These are phyloP conservation scores for Penicillium turbatum DNA, from an alignment of 495 filamentous ascomycete genomes.

Conservation along the genomic window DNA sequence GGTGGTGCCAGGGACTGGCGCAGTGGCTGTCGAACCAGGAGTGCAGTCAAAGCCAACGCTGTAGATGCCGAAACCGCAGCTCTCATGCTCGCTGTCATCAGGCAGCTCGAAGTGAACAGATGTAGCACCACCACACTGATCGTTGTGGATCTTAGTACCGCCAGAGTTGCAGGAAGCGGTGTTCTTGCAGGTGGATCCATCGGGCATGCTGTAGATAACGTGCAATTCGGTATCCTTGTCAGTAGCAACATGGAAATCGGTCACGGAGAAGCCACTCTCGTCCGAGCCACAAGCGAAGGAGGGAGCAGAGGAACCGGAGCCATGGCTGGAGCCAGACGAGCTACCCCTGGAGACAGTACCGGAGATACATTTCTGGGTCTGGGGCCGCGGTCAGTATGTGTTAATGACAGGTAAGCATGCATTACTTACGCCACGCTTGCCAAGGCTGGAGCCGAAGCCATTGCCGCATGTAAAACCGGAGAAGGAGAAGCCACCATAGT, in stretches of 20 bases:
- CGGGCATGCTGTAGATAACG: conserved; percentile 79
- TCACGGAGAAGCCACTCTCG: conserved; percentile 68
- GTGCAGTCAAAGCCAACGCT: conserved; percentile 77
- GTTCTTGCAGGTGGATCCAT: conserved; percentile 74
- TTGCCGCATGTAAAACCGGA: conserved; percentile 62
- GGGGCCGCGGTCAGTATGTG: conserved; percentile 6
- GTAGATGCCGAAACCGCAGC: conserved; percentile 71
- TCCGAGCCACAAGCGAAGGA: conserved; percentile 52
- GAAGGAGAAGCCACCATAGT: conserved; percentile 72
- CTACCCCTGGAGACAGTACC: conserved; percentile 16
- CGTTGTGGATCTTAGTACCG: conserved; percentile 68
- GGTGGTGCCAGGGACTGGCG: conserved; percentile 6
- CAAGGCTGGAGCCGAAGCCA: conserved; percentile 46
- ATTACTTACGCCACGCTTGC: conserved; percentile 42
- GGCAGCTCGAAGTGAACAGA: conserved; percentile 73
- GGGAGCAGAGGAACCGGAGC: conserved; percentile 37
- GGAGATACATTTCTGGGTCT: conserved; percentile 27
- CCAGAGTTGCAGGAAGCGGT: conserved; percentile 56
- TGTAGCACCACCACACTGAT: conserved; percentile 86
- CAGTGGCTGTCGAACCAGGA: conserved; percentile 35
- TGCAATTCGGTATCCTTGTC: conserved; percentile 72
- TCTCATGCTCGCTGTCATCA: conserved; percentile 42
- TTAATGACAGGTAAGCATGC: conserved; percentile 12
- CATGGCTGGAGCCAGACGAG: conserved; percentile 12
- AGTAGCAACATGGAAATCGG: conserved; percentile 63